Percentiles rank a stretch among this genome's conserved stretches.
Conservation (phyloP, 108 stramenopile genomes). For the Aureococcus anophagefferens region DNA sequence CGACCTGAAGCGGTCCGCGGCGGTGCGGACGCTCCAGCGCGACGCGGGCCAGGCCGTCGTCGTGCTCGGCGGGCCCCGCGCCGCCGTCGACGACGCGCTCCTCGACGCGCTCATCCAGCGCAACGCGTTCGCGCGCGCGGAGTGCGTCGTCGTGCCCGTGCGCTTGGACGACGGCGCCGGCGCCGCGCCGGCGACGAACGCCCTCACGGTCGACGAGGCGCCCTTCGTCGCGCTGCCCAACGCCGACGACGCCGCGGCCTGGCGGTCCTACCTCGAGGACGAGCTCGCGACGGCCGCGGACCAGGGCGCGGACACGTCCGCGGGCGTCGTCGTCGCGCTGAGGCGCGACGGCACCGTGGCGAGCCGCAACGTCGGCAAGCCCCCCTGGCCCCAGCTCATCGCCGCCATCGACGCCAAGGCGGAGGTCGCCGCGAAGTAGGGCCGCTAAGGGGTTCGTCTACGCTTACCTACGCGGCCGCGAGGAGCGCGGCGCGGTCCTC, state of each 20-base stretch:
- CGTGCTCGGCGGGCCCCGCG: not conserved
- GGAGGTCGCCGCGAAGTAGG: too few relatives aligned
- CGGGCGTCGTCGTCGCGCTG: not conserved
- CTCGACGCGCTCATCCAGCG: not conserved
- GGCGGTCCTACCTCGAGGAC: not conserved
- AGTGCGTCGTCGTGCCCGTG: not conserved
- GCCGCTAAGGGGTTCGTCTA: too few relatives aligned
- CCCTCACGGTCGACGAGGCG: not conserved
- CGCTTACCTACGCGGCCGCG: too few relatives aligned
- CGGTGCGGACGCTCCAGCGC: not conserved
- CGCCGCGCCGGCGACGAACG: not conserved
- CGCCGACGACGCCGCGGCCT: not conserved
- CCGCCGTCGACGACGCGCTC: not conserved
- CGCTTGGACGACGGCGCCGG: not conserved
- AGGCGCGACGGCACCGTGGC: not conserved
- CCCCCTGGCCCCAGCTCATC: too few relatives aligned
- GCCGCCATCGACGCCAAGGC: too few relatives aligned
- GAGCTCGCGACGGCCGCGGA: not conserved
- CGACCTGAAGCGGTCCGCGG: too few relatives aligned
- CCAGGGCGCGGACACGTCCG: not conserved
- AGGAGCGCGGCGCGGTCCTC: too few relatives aligned
- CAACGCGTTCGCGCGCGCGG: not conserved
- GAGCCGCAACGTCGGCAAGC: not conserved
- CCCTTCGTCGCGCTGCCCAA: not conserved
- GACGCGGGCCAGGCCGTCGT: not conserved